These are phyloP conservation scores for Platanthera guangdongensis DNA, from an alignment of 106 monocot species.

Conservation along the genomic window DNA sequence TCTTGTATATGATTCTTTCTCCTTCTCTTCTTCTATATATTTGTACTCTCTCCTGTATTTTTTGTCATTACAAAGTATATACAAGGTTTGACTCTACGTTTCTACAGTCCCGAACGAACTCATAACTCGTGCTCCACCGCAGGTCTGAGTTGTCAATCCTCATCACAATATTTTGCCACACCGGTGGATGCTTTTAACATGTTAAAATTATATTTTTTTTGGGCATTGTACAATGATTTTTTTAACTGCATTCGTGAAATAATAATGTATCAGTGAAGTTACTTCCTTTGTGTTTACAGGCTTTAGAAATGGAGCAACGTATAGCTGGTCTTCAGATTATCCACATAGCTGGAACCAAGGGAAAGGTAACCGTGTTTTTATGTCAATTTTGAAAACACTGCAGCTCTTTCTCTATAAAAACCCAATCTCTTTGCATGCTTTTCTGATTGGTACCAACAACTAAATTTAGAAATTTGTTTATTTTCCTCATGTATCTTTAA, in stretches of 20 bases:
- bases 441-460: neutral
- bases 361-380: constrained; percentile 37
- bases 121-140: too few relatives aligned
- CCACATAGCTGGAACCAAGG: constrained; percentile 72
- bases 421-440: neutral
- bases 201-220: neutral
- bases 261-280: neutral
- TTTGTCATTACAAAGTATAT: too few relatives aligned
- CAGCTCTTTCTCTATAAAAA: neutral
- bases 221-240: neutral
- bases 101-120: too few relatives aligned
- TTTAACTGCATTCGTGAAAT: neutral
- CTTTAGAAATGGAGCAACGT: constrained; percentile 37
- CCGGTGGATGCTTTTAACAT: neutral
- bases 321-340: constrained; percentile 47
- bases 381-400: neutral
- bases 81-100: too few relatives aligned
- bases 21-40: too few relatives aligned
- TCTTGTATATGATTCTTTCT: too few relatives aligned
- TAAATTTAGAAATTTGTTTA: neutral
- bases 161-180: neutral
- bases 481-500: neutral
- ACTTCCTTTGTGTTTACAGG: constrained; percentile 18
- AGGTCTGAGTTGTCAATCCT: neutral
- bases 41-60: too few relatives aligned